Evolutionary conservation across 2,329 filamentous ascomycete species (phyloP).

Genomic region (Periglandula ipomoeae): DNA sequence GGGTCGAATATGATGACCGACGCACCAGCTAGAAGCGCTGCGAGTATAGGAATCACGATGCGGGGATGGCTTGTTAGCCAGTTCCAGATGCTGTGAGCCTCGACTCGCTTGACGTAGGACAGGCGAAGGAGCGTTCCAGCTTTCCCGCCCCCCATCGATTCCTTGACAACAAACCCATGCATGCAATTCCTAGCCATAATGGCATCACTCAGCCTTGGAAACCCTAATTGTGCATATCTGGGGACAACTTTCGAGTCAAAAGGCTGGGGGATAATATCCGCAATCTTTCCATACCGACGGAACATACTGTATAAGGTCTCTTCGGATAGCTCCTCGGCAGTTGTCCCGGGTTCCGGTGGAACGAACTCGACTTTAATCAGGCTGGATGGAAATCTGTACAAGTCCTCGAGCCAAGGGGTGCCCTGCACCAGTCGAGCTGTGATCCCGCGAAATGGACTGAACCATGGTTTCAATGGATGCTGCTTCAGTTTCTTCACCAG

Average conservation of each 20-base stretch:
- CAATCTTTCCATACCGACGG: constrained; percentile 80
- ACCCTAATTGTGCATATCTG: constrained; percentile 72
- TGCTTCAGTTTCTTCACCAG: constrained; percentile 57
- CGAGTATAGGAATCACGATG: constrained; percentile 75
- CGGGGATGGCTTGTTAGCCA: constrained; percentile 82
- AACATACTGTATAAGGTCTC: constrained; percentile 84
- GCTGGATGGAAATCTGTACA: constrained; percentile 70
- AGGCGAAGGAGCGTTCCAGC: constrained; percentile 68
- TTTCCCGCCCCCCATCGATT: constrained; percentile 64
- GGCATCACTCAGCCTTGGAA: constrained; percentile 61
- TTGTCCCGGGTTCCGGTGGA: constrained; percentile 58
- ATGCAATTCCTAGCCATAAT: constrained; percentile 89
- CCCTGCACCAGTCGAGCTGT: constrained; percentile 68
- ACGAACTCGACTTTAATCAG: constrained; percentile 79
- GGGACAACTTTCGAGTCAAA: constrained; percentile 80
- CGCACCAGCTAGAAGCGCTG: constrained; percentile 70
- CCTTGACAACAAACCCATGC: constrained; percentile 68
- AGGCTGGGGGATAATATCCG: constrained; percentile 73
- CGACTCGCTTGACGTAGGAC: constrained; percentile 73
- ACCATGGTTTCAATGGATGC: constrained; percentile 76
- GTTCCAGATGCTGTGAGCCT: constrained; percentile 71
- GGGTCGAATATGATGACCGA: constrained; percentile 91
- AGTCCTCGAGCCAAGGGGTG: constrained; percentile 87
- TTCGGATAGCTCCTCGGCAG: constrained; percentile 71
- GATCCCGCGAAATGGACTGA: constrained; percentile 70